Evolutionary conservation across 768 basidiomycete genomes (phyloP).

Genomic region (Calocera cornea): DNA sequence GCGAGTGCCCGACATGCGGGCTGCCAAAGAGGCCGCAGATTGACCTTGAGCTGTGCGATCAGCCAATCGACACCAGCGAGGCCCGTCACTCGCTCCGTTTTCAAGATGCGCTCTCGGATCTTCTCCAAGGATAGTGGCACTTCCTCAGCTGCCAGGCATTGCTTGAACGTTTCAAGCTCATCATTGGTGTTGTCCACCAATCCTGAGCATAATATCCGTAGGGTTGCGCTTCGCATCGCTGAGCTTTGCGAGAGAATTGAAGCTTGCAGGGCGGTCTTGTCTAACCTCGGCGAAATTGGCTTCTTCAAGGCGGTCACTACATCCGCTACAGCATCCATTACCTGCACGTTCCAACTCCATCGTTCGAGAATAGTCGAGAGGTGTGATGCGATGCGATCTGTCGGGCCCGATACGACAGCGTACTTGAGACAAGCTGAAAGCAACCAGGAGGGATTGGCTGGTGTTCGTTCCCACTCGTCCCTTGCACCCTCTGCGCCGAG

Average conservation of each 20-base stretch:
- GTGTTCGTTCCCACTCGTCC: conserved; percentile 3
- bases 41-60: conserved; percentile 82
- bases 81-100: conserved; percentile 57
- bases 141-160: conserved; percentile 66
- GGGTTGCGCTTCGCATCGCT: conserved; percentile 44
- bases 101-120: conserved; percentile 69
- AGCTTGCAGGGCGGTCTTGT: conserved; percentile 40
- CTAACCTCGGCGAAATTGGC: conserved; percentile 18
- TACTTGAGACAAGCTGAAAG: conserved; percentile 46
- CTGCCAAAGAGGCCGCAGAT: conserved; percentile 79
- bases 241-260: conserved; percentile 63
- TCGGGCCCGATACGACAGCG: conserved; percentile 34
- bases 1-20: conserved; percentile 60
- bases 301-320: conserved; percentile 36
- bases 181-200: conserved; percentile 34
- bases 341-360: conserved; percentile 48
- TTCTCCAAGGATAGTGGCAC: conserved; percentile 64
- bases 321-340: conserved; percentile 40
- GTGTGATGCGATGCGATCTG: conserved; percentile 41
- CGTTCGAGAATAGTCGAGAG: conserved; percentile 29
- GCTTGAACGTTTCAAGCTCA: conserved; percentile 19
- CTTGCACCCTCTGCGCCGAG: not conserved
- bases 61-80: conserved; percentile 17
- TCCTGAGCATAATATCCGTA: conserved; percentile 48
- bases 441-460: conserved; percentile 32